Evolutionary conservation across 1,284 basidiomycete genomes (phyloP), one percentile per base, ranked within the genome.

Genomic region (Puccinia polysora): DNA sequence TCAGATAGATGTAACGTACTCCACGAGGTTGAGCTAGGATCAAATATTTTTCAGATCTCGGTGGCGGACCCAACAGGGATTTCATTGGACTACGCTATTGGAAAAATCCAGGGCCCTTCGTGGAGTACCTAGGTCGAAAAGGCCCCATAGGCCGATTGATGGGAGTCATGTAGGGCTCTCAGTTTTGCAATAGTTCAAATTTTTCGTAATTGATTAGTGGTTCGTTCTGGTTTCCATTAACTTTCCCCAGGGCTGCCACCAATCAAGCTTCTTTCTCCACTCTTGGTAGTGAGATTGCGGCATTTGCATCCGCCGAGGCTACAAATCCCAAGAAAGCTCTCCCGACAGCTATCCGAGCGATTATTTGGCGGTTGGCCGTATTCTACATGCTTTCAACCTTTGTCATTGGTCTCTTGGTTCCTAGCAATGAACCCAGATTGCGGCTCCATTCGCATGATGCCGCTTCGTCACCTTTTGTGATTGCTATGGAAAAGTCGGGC

Each of bases 391-490:
- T 80, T 72, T 85, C 85, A 47, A 74, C 84, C 3, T 80, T 84
- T 68, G 81, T 91, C 75, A 89, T 91, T 74, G 89, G 90, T 59
- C 81, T 91, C 28, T 84, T 91, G 70, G 88, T 90, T 12, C 86
- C 89, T 1, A 88, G 85, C 49, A 86, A 85, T 78, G 83, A 88
- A 70, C 76, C 80, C 0, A 80, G 84, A 25, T 84, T 92, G 34
- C 80, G 84, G 73, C 81, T 89, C 58, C 78, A 76, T 45, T 79
- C 78, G 65, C 83, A 85, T 25, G 87, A 84, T 43, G 89, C 89
- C 56, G 85, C 86, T 10, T 85, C 85, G 12, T 89, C 88, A 20
- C 90, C 90, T 1, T 91, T 91, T 80, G 89, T 91, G 73, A 89
- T 92, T 75, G 89, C 88, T 10, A 79, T 81, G 30, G 77, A 85